phyloP scores from a whole-genome alignment of 2,329 filamentous ascomycete genomes.

The Neurospora sp. region DNA sequence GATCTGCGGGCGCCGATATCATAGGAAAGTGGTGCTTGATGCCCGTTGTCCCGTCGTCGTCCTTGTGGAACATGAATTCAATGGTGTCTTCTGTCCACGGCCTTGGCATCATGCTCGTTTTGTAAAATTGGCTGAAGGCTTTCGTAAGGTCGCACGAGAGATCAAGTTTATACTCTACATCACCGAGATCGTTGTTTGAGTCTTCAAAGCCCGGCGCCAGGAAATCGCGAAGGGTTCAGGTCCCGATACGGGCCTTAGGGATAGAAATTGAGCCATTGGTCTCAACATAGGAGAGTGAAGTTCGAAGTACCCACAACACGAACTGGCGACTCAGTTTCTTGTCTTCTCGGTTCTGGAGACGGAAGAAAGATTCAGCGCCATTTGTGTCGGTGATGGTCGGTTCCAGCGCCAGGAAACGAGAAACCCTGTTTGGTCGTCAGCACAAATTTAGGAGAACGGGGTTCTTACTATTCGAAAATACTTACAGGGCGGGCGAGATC shows the following conservation, averaged over 20 bases:
- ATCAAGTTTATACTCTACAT: accelerated
- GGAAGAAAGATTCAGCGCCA: background rate
- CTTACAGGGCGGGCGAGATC: background rate
- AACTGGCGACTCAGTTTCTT: background rate
- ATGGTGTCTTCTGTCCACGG: background rate
- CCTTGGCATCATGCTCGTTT: background rate
- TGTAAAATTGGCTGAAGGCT: background rate
- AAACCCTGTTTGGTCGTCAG: background rate
- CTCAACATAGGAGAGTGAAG: background rate
- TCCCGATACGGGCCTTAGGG: background rate
- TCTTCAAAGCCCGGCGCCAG: background rate
- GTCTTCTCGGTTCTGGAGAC: background rate
- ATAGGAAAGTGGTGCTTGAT: too few species aligned
- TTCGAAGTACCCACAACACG: background rate
- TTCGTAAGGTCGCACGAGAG: background rate
- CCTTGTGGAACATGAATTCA: background rate
- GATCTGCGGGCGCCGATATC: background rate
- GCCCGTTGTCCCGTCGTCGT: background rate
- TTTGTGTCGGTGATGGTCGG: background rate
- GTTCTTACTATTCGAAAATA: too few species aligned
- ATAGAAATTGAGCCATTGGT: too few species aligned
- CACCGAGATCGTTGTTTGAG: background rate
- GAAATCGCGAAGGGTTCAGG: background rate
- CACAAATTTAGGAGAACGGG: background rate
- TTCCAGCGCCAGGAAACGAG: background rate